phyloP scores from a whole-genome alignment of 208 protist genomes.

The Naegleria gruberi region DNA sequence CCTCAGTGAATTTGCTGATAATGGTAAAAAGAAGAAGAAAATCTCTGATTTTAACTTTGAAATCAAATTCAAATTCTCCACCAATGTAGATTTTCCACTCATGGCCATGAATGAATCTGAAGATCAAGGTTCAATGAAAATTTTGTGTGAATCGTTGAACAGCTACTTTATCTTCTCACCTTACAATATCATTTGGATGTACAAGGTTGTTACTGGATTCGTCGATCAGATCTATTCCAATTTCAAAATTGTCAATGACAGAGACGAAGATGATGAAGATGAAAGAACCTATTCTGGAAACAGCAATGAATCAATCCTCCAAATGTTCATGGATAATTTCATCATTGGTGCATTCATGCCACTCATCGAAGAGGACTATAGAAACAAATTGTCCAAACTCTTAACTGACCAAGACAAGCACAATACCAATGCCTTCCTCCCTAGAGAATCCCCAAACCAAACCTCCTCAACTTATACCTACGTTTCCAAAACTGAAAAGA shows the following conservation, averaged over 20 bases:
- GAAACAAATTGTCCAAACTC: background rate
- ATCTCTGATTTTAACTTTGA: background rate
- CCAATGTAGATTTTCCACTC: background rate
- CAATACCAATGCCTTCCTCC: background rate
- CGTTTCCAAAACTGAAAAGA: background rate
- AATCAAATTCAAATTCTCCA: background rate
- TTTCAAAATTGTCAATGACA: background rate
- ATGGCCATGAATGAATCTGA: background rate
- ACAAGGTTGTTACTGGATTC: background rate
- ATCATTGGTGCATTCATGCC: background rate
- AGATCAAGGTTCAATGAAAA: background rate
- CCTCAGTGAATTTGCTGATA: too few relatives aligned
- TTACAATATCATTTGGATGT: slow-evolving; percentile 17
- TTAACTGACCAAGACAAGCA: background rate
- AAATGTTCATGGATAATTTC: background rate
- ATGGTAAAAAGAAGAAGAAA: background rate
- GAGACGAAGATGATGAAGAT: too few relatives aligned
- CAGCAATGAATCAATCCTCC: background rate
- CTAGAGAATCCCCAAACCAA: background rate
- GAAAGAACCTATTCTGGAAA: background rate
- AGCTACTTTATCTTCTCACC: background rate
- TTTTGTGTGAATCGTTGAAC: background rate
- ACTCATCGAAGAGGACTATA: background rate
- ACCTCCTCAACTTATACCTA: background rate
- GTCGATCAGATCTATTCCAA: background rate